Conservation (phyloP, 495 filamentous ascomycete species). For the Aspergillus sclerotiicarbonarius region DNA sequence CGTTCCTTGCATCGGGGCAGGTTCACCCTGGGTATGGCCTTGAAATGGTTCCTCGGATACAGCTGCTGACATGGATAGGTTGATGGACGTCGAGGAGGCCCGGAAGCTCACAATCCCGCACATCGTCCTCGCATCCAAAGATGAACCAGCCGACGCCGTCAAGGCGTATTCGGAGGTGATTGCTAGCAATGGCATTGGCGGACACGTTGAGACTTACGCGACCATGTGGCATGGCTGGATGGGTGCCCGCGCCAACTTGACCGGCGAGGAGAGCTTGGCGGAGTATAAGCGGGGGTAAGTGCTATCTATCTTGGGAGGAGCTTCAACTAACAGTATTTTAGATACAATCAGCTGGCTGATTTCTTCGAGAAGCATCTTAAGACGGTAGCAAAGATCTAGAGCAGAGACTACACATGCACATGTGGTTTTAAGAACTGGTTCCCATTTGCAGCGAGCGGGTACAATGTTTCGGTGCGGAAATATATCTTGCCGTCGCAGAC, state of each 20-base stretch:
- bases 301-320: not conserved
- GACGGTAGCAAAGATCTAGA: not conserved
- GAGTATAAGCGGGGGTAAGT: conserved; percentile 55
- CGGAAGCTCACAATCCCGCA: conserved; percentile 50
- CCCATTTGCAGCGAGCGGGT: no score
- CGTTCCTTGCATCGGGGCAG: conserved; percentile 48
- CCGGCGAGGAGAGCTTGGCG: conserved; percentile 44
- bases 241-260: conserved; percentile 56
- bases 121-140: conserved; percentile 51
- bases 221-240: conserved; percentile 63
- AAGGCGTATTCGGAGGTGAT: conserved; percentile 39
- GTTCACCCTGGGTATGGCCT: conserved; percentile 46
- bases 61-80: conserved; percentile 20
- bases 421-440: no score
- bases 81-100: conserved; percentile 42
- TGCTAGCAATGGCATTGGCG: conserved; percentile 33
- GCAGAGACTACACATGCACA: not conserved
- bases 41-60: not conserved
- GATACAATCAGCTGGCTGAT: conserved; percentile 37
- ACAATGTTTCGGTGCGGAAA: no score
- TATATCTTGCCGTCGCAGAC: no score
- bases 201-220: conserved; percentile 49
- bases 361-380: conserved; percentile 45
- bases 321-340: conserved; percentile 2
- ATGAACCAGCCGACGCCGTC: conserved; percentile 47